phyloP scores from a whole-genome alignment of 805 yeast genomes.

The Barnettozyma sucrosica region DNA sequence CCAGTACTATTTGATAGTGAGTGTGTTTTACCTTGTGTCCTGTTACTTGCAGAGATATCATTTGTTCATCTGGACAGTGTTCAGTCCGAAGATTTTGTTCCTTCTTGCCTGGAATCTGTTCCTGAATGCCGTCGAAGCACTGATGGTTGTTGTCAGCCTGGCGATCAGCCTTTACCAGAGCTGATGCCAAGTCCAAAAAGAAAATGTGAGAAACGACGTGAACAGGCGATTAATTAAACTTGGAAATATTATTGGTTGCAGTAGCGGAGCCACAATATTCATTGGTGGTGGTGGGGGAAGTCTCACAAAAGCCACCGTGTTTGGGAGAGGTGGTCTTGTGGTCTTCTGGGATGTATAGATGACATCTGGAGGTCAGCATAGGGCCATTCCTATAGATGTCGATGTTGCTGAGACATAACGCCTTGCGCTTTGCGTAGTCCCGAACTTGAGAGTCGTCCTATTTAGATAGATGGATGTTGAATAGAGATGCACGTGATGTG shows the following conservation, averaged over 20 bases:
- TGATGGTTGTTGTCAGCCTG: not conserved
- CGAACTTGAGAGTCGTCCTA: too few relatives aligned
- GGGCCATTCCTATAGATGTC: too few relatives aligned
- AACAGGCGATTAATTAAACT: not conserved
- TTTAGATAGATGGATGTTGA: too few relatives aligned
- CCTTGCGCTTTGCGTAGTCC: too few relatives aligned
- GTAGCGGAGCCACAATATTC: not conserved
- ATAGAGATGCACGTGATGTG: too few relatives aligned
- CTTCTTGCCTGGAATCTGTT: conserved; percentile 68
- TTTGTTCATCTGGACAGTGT: conserved; percentile 95
- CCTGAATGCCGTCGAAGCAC: conserved; percentile 27
- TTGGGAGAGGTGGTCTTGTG: not conserved
- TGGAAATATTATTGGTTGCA: not conserved
- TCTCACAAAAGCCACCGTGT: not conserved
- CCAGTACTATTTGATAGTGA: conserved; percentile 53
- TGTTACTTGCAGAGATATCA: conserved; percentile 77
- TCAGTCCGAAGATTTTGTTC: conserved; percentile 85
- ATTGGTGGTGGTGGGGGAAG: not conserved
- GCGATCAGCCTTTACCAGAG: not conserved
- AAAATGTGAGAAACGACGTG: not conserved
- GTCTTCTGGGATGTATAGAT: too few relatives aligned
- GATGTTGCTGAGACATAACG: too few relatives aligned
- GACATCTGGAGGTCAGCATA: too few relatives aligned
- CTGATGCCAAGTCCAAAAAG: too few relatives aligned
- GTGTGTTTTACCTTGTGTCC: conserved; percentile 54